phyloP scores from a whole-genome alignment of 2,329 filamentous ascomycete species.

The Xylariaceae sp. region DNA sequence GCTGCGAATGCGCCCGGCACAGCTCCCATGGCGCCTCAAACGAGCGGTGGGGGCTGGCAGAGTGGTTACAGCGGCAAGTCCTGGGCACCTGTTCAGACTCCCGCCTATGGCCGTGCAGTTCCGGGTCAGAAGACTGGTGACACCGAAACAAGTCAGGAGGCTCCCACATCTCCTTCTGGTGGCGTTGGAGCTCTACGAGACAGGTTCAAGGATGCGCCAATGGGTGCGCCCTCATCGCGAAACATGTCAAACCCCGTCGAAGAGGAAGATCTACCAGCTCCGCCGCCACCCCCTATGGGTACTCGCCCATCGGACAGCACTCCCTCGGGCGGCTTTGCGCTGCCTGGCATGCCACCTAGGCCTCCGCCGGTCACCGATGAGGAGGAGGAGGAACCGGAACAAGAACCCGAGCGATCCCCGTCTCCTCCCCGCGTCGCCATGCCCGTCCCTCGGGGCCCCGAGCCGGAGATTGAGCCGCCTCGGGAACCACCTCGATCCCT shows the following conservation, averaged over 20 bases:
- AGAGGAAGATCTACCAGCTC: slow-evolving; percentile 41
- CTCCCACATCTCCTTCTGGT: slow-evolving; percentile 49
- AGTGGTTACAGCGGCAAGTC: slow-evolving; percentile 85
- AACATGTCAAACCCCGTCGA: slow-evolving; percentile 9
- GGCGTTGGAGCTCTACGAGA: slow-evolving; percentile 71
- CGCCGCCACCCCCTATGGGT: slow-evolving; percentile 54
- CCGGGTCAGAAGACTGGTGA: slow-evolving; percentile 58
- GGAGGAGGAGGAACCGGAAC: slow-evolving; percentile 47
- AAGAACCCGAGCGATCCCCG: slow-evolving; percentile 34
- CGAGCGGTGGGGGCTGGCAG: slow-evolving; percentile 70
- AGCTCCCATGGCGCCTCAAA: slow-evolving; percentile 57
- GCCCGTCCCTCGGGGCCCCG: slow-evolving; percentile 63
- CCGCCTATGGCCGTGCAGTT: slow-evolving; percentile 58
- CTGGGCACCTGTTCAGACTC: slow-evolving; percentile 78
- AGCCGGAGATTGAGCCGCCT: slow-evolving; percentile 43
- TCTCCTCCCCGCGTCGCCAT: slow-evolving; percentile 83
- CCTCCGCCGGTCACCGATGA: slow-evolving; percentile 49
- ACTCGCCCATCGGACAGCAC: slow-evolving; percentile 41
- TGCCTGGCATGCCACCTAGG: slow-evolving; percentile 66
- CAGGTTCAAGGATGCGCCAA: slow-evolving; percentile 71
- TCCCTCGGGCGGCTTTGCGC: slow-evolving; percentile 66
- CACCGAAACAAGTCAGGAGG: slow-evolving; percentile 34
- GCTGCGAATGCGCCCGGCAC: slow-evolving; percentile 35
- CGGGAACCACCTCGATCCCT: slow-evolving; percentile 49
- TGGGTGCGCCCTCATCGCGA: slow-evolving; percentile 37